Base-by-base conservation (phyloP, 139 green algal genomes). In the Nannochloris sp. region DNA sequence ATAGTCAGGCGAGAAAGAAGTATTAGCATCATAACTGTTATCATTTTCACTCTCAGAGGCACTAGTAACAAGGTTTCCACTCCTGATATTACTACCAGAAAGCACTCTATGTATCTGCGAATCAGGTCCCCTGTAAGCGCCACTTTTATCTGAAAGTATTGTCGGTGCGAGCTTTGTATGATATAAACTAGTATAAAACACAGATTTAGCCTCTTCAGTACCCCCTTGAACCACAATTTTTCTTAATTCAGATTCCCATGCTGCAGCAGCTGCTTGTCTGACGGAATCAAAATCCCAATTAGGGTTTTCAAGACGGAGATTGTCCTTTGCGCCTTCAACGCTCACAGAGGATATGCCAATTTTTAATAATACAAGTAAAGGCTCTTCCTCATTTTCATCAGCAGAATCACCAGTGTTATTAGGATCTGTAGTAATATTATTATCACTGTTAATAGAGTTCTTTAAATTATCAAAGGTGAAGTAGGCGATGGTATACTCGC, bases 141-240 rank as follows among this genome's bases (percentile, higher is more conserved):
- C 25, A 30, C 32, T 30, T 4, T 46, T 55, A 64, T 64, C 56
- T 19, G 56, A 64, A 29, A 46, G 56, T 8, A 64, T 55, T 31
- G 25, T 54, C 19, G 56, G 56, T 14, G 56, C 56, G 12, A 64
- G 25, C 24, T 55, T 15, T 32, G 56, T 24, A 24, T 64, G 56
- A 48, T 64, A 64, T 25, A 64, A 30, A 25, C 36, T 30, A 0
- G 56, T 64, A 25, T 64, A 64, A 25, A 64, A 64, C 23, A 48
- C 14, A 32, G 19, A 46, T 24, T 57, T 64, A 19, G 29, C 27
- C 9, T 35, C 10, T 12, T 59, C 51, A 19, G 27, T 12, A 9
- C 51, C 19, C 14, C 23, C 6, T 12, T 64, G 36, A 32, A 55
- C 32, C 46, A 23, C n/a, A 24, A 55, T 48, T 64, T 55, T 57